Percentiles rank a stretch among this genome's conserved stretches.
Conservation (phyloP, 75 land plant genomes). For the Ceratopteris richardii region DNA sequence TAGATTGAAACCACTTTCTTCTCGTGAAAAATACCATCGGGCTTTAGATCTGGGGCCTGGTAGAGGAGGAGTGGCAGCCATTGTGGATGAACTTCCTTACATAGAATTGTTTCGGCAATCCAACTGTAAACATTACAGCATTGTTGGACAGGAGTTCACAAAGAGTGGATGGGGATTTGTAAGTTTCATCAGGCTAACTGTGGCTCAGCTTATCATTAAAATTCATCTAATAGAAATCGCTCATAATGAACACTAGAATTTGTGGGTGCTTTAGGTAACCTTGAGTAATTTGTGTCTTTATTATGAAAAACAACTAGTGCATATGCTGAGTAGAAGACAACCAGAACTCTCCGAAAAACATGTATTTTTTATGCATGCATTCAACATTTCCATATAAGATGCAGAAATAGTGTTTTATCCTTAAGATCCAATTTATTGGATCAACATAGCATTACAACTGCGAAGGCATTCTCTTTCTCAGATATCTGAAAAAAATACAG, state of each 20-base stretch:
- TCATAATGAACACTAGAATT: neutral
- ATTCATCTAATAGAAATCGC: neutral
- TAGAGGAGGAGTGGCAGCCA: constrained; percentile 24
- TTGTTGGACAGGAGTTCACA: constrained; percentile 15
- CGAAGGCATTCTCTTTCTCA: too few relatives aligned
- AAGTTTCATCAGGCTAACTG: constrained; percentile 6
- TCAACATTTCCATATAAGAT: too few relatives aligned
- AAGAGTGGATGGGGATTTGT: constrained; percentile 32
- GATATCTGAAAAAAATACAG: too few relatives aligned
- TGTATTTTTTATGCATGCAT: too few relatives aligned
- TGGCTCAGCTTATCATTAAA: neutral
- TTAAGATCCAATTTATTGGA: too few relatives aligned
- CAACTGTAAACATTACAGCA: constrained; percentile 14
- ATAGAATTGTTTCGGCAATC: constrained; percentile 14
- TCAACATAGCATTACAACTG: too few relatives aligned
- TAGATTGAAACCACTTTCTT: constrained; percentile 48
- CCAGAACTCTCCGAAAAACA: neutral
- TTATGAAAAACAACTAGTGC: neutral
- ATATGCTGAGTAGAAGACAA: neutral
- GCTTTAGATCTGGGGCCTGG: constrained; percentile 39
- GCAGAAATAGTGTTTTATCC: too few relatives aligned
- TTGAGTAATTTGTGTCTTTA: neutral
- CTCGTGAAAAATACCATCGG: constrained; percentile 37
- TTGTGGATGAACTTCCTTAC: constrained; percentile 27
- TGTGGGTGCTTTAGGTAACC: neutral